A percentile compares a stretch with the other conserved stretches of the same genome.
These are phyloP conservation scores for Claviceps maximensis DNA, from an alignment of 2,329 filamentous ascomycete genomes.

Conservation along the genomic window DNA sequence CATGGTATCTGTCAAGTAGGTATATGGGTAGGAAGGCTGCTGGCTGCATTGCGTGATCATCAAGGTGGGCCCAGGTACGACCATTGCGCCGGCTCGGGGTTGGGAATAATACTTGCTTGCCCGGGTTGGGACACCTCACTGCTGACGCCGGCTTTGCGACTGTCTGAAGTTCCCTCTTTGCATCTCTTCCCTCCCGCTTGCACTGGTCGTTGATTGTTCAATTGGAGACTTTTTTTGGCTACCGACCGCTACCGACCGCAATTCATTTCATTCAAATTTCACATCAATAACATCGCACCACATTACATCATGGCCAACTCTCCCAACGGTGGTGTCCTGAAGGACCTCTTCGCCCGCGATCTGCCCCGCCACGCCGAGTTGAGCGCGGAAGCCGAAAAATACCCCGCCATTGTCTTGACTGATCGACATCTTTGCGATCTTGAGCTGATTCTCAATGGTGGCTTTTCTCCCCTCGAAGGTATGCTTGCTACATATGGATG, in stretches of 20 bases:
- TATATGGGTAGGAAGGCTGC: no score
- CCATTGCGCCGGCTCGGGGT: constrained; percentile 1
- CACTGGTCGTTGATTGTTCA: not conserved
- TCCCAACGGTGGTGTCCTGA: constrained; percentile 86
- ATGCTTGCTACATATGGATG: constrained; percentile 25
- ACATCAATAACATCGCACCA: not conserved
- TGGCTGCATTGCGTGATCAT: constrained; percentile 18
- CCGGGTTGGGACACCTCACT: not conserved
- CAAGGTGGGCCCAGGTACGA: constrained; percentile 4
- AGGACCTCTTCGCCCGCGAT: constrained; percentile 95
- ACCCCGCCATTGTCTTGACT: constrained; percentile 71
- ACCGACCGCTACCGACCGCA: no score
- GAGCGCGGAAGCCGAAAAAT: constrained; percentile 66
- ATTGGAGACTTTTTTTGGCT: not conserved
- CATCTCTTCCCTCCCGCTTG: not conserved
- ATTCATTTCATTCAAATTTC: not conserved
- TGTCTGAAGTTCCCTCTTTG: constrained; percentile 4
- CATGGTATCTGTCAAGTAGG: no score
- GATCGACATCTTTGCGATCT: constrained; percentile 97
- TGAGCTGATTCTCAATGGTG: constrained; percentile 92
- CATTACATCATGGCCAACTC: constrained; percentile 45
- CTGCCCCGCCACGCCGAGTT: constrained; percentile 70
- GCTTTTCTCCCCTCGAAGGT: constrained; percentile 97
- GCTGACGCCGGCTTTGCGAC: not conserved
- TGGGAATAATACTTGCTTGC: not conserved